Conservation (phyloP, 805 yeast species). For the Wickerhamiella cacticola region DNA sequence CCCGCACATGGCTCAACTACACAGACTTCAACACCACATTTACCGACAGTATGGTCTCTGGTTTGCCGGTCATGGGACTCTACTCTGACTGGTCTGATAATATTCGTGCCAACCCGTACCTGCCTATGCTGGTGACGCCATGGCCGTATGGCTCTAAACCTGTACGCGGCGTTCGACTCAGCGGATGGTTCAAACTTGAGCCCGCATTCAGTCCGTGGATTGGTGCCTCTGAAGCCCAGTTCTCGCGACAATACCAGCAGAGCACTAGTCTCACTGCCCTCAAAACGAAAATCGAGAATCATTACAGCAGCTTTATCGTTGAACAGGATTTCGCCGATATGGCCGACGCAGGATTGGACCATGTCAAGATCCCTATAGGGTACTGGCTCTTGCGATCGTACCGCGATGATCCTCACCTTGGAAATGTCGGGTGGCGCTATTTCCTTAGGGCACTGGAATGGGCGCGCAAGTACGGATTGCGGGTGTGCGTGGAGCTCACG, state of each 20-base stretch:
- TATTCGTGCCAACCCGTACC: constrained; percentile 23
- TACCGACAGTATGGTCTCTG: constrained; percentile 29
- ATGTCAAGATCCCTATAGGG: constrained; percentile 68
- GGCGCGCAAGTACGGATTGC: constrained; percentile 47
- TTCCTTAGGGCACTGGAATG: constrained; percentile 55
- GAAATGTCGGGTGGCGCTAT: constrained; percentile 43
- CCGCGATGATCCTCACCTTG: constrained; percentile 42
- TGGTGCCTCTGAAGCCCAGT: constrained; percentile 51
- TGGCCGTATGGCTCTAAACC: constrained; percentile 26
- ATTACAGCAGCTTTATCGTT: constrained; percentile 58
- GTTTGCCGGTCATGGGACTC: constrained; percentile 29
- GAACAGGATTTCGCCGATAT: constrained; percentile 56
- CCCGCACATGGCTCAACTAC: constrained; percentile 27
- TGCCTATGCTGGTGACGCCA: constrained; percentile 23
- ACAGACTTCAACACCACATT: constrained; percentile 29
- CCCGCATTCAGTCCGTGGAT: constrained; percentile 74
- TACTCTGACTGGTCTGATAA: constrained; percentile 26
- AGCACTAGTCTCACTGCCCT: constrained; percentile 40
- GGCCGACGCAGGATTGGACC: constrained; percentile 50
- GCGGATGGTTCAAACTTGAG: constrained; percentile 83
- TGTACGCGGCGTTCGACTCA: constrained; percentile 61
- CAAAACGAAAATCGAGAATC: constrained; percentile 37
- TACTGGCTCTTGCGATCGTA: constrained; percentile 60
- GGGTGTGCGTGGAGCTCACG: constrained; percentile 55
- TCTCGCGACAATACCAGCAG: background rate